Evolutionary conservation across 2,329 filamentous ascomycete species (phyloP).

Genomic region (Teratosphaeria viscida): DNA sequence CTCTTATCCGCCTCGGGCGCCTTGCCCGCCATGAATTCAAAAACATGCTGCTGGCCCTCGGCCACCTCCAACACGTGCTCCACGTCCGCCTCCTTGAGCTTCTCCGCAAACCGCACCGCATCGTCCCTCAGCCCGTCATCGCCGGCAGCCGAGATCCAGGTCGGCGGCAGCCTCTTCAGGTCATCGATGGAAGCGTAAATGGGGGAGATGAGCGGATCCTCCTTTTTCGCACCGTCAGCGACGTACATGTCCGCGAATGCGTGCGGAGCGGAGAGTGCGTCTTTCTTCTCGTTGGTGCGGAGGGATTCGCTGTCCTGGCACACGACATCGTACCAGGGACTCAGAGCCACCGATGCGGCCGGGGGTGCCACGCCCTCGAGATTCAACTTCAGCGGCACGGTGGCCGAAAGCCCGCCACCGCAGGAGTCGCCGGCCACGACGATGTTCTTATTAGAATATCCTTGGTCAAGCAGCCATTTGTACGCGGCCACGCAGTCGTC

Average conservation of each 20-base stretch:
- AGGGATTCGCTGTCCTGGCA: constrained; percentile 7
- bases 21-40: constrained; percentile 10
- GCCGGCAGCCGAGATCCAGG: constrained; percentile 37
- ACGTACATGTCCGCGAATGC: constrained; percentile 7
- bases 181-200: constrained; percentile 3
- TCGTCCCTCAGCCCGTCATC: constrained; percentile 44
- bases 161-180: constrained; percentile 3
- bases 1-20: too few relatives aligned
- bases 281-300: constrained; percentile 11
- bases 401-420: constrained; percentile 16
- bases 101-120: constrained; percentile 40
- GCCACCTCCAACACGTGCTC: constrained; percentile 37
- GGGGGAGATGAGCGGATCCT: constrained; percentile 6
- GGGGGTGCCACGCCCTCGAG: constrained; percentile 12
- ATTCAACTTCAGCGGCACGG: constrained; percentile 13
- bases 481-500: constrained; percentile 49
- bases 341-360: constrained; percentile 13
- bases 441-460: constrained; percentile 16
- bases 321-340: constrained; percentile 18
- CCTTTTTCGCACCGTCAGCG: constrained; percentile 1
- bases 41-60: constrained; percentile 38
- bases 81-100: constrained; percentile 36
- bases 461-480: constrained; percentile 42
- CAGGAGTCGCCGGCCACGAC: constrained; percentile 17
- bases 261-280: constrained; percentile 12